Evolutionary conservation across 495 filamentous ascomycete genomes (phyloP), one percentile per base, ranked within the genome.

Genomic region (Poronia punctata): DNA sequence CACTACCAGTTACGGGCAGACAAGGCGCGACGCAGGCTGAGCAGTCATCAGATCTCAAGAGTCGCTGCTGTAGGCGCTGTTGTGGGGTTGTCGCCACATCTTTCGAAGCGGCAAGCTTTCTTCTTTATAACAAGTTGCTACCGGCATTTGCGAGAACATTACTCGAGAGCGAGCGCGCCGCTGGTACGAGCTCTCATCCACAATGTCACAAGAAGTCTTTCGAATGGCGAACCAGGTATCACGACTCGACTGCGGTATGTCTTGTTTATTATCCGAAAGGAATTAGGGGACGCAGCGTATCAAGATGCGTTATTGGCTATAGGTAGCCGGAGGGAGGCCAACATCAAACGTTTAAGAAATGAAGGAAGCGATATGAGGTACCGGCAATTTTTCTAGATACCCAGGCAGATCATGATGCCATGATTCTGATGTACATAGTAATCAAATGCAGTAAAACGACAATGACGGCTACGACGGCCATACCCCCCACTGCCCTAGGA

Each of bases 171-270:
- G 17, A 40, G 61, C 5, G 38, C 52, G 7, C 23, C 27, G 1
- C 21, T 63, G 35, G 38, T 67, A 16, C 48, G 48, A 34, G 57
- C 61, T 12, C 38, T 76, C 6, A 55, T 62, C 16, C 49, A 60
- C 20, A 46, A 59, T 2, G 44, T 71, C 4, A 63, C 61, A 3
- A 59, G 57, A 40, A 61, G 67, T 40, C 49, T 75, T 41, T 36
- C 42, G 11, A 36, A 46, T n/a, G 59, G 57, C 11, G 15, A 46
- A 12, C 61, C 48, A 22, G 62, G 71, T 16, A 50, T 56, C 16
- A 57, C 56, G 35, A 48, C 48, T 3, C 60, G 66, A 17, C 42
- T 70, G 12, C 35, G 46, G 27, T 72, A 64, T 61, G 49, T 61
- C 35, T 37, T 71, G 35, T 27, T 28, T 22, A 36, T 69, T 4